Evolutionary conservation across 108 stramenopile genomes (phyloP), one percentile per base, ranked within the genome.

Genomic region (Discostella stelligeroides): DNA sequence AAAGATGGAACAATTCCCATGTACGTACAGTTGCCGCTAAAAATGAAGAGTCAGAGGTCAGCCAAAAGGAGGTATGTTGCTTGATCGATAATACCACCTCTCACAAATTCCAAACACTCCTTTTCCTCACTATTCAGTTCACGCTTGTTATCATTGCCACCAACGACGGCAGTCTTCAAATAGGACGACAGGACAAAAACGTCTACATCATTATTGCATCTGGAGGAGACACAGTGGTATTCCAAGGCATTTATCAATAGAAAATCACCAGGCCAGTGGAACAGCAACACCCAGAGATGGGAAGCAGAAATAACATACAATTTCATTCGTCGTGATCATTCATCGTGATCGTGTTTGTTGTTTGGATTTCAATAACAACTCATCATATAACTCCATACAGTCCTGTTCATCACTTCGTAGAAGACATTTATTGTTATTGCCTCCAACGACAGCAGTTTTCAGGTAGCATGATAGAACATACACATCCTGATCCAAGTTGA

Each of bases 151-250:
- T 60, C 38, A 39, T 60, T 60, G 17, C 30, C 30, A 15, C 59
- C 59, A 1, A 60, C 59, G 40, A 60, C 21, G 20, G 59, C 59
- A 15, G 59, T 60, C 15, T 60, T 60, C 13, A 60, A 60, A 60
- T 60, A 60, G n/a, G 10, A 18, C 14, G 37, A n/a, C 30, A 60
- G 6, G 14, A 13, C 14, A 40, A 60, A 15, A 1, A 60, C 12
- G 6, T 60, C 9, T 6, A 18, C 37, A 39, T 37, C 8, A 1
- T n/a, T n/a, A n/a, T n/a, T 20, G 10, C 59, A 60, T 15, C 59
- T 15, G 15, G 59, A 60, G 14, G 59, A 60, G 37, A 60, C 1
- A 40, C 59, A 60, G 40, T 60, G 59, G n/a, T 14, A 20, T n/a
- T 60, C 59, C 34, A 37, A 20, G 0, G 59, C 13, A 39, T 60